These are phyloP conservation scores for Podaxis pistillaris DNA, from an alignment of 768 basidiomycete species.

Conservation along the genomic window DNA sequence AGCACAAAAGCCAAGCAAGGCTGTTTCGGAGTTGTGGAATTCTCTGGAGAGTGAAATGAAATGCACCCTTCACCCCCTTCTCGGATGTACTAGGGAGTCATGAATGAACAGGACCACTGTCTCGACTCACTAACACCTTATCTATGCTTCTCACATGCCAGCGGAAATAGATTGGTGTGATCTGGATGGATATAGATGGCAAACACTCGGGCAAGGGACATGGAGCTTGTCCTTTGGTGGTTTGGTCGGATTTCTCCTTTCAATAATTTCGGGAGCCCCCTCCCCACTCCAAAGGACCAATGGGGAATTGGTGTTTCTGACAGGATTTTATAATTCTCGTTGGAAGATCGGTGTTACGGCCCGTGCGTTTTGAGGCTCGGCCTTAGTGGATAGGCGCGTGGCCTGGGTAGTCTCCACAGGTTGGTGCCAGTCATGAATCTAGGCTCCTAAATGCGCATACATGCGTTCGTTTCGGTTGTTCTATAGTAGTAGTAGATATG, in stretches of 20 bases:
- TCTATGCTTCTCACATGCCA: not conserved
- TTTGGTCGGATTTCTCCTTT: not conserved
- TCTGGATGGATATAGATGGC: not conserved
- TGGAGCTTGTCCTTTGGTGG: not conserved
- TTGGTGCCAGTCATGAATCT: too few species aligned
- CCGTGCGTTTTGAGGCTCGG: too few species aligned
- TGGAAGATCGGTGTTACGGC: not conserved
- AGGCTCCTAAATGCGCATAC: too few species aligned
- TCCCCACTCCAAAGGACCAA: not conserved
- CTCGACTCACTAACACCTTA: not conserved
- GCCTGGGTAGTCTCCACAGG: too few species aligned
- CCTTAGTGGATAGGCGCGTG: too few species aligned
- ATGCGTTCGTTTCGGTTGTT: too few species aligned
- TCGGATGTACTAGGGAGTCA: not conserved
- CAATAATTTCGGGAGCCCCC: not conserved
- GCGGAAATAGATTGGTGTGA: not conserved
- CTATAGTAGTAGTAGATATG: too few species aligned
- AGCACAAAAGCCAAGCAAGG: not conserved
- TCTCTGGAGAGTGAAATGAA: not conserved
- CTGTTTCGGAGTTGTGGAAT: slow-evolving; percentile 1
- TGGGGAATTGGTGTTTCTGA: not conserved
- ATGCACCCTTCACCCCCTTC: not conserved
- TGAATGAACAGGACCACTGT: not conserved
- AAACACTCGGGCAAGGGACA: not conserved
- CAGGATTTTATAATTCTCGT: not conserved